Conservation (phyloP, 2,329 filamentous ascomycete species). For the Microdochium trichocladiopsis region DNA sequence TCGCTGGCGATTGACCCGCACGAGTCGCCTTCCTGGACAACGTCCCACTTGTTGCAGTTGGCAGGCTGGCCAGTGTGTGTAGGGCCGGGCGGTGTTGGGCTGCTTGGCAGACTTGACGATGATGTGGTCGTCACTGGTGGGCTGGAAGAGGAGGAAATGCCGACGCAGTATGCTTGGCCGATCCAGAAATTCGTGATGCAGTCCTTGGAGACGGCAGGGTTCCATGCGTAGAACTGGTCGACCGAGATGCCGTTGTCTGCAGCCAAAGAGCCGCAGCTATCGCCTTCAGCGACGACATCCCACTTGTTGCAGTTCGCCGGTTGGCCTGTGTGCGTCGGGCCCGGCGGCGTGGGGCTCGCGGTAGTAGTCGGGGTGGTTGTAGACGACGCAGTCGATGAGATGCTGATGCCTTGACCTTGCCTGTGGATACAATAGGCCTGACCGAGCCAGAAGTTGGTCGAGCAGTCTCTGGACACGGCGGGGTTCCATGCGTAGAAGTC, state of each 20-base stretch:
- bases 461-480: conserved; percentile 8
- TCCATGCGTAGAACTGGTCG: background rate
- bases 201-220: background rate
- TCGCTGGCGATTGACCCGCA: conserved; percentile 5
- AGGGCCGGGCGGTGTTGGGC: background rate
- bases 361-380: conserved; percentile 1
- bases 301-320: background rate
- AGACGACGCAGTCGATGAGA: background rate
- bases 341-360: conserved; percentile 5
- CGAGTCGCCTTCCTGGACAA: conserved; percentile 7
- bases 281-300: background rate
- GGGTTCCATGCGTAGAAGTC: conserved; percentile 9
- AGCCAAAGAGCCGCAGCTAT: background rate
- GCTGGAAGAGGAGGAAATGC: background rate
- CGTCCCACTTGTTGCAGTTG: conserved; percentile 8
- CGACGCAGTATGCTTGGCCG: background rate
- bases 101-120: background rate
- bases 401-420: background rate
- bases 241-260: background rate
- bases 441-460: conserved; percentile 2
- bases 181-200: background rate
- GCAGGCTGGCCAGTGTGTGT: conserved; percentile 5
- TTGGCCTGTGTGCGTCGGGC: conserved; percentile 6
- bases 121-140: background rate
- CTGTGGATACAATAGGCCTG: conserved; percentile 1